Evolutionary conservation across 495 filamentous ascomycete species (phyloP), one percentile per base, ranked within the genome.

Genomic region (Penicillium subrubescens): DNA sequence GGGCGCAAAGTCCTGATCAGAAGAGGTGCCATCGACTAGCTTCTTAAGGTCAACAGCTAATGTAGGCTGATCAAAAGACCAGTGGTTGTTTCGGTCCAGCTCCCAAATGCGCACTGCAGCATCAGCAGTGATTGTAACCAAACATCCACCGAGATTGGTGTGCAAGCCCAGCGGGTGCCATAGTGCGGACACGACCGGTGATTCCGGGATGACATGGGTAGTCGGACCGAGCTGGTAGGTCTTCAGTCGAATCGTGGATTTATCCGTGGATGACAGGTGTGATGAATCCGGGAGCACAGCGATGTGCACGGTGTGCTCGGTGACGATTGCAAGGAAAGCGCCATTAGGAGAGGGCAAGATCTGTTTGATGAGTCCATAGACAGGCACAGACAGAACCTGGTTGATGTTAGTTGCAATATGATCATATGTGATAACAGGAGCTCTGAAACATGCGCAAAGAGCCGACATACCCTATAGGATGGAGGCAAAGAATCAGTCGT

Each of bases 51-150:
- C 93, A 25, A 97, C 83, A 7, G 91, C 87, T 17, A 96, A 77
- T 1, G 90, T 84, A n/a, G 93, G 90, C 29, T 87, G 82, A 66
- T 92, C 90, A 70, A 96, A 96, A 8, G 91, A 91, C 86, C 89
- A 92, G 53, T 91, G 86, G 70, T 95, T 91, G 37, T 87, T 82
- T 34, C 86, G 79, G 46, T 92, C 90, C 29, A 97, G 71, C 74
- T 97, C 93, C 93, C 93, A 97, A 34, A 96, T 76, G 15, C 93
- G 87, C 17, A 96, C 90, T 8, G 92, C 86, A 10, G 92, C 92
- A 72, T 96, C 93, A 44, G 86, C 85, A 5, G 93, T 96, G 51
- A 96, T 83, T 0, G 93, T 97, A 3, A 96, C 90, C 11, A 97
- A 78, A 53, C 89, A 89, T 5, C 74, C 79, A n/a, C 67, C 72